Conservation (phyloP, 2,329 filamentous ascomycete species). For the Cytospora piceae region DNA sequence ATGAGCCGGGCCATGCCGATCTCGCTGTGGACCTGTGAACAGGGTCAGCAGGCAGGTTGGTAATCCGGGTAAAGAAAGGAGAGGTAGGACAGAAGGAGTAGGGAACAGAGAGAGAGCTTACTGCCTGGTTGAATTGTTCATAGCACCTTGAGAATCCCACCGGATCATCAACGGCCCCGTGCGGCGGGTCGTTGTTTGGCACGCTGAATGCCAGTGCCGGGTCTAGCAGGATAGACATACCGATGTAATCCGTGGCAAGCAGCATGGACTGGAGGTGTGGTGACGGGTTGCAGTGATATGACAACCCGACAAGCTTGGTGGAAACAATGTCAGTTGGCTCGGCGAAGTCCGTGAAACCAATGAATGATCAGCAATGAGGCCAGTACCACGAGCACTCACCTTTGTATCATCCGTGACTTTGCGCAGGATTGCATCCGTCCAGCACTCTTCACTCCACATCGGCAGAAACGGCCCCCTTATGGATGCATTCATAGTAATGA, state of each 20-base stretch:
- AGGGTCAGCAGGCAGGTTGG: conserved; percentile 12
- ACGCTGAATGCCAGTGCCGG: conserved; percentile 32
- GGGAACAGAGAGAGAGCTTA: background rate
- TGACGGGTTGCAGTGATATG: conserved; percentile 38
- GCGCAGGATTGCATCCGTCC: conserved; percentile 39
- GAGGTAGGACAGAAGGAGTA: conserved; percentile 25
- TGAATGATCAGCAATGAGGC: background rate
- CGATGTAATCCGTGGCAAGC: conserved; percentile 40
- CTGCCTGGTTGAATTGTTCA: conserved; percentile 13
- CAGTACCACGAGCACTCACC: conserved; percentile 30
- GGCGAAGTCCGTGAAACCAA: background rate
- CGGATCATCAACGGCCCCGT: conserved; percentile 31
- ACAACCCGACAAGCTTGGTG: conserved; percentile 41
- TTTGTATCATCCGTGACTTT: conserved; percentile 38
- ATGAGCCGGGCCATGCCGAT: conserved; percentile 35
- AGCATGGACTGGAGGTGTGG: conserved; percentile 42
- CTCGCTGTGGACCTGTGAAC: conserved; percentile 34
- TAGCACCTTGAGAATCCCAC: conserved; percentile 30
- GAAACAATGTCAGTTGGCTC: conserved; percentile 38
- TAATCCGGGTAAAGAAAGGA: conserved; percentile 27
- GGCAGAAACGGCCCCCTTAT: conserved; percentile 41
- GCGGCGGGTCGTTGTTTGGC: conserved; percentile 29
- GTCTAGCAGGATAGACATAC: conserved; percentile 39
- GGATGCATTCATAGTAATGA: conserved; percentile 40
- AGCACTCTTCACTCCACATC: conserved; percentile 36